These are phyloP conservation scores for Macrolepiota fuliginosa DNA, from an alignment of 768 basidiomycete species.

Conservation along the genomic window DNA sequence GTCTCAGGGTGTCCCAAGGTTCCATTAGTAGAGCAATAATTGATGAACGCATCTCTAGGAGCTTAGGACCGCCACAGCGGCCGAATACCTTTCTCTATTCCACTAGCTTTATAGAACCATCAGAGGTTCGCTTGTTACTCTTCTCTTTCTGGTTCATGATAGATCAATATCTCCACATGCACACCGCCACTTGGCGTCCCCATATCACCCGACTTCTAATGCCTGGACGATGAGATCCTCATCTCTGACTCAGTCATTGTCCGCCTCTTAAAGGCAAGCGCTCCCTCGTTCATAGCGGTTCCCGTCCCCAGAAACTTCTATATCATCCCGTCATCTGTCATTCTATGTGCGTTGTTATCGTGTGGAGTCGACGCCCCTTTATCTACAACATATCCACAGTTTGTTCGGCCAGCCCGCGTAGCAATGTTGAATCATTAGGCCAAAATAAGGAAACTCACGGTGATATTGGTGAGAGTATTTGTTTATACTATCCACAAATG, in stretches of 20 bases:
- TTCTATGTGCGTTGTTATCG: not conserved
- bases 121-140: not conserved
- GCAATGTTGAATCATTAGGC: no score
- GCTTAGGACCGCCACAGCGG: not conserved
- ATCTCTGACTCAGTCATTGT: constrained; percentile 11
- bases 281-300: not conserved
- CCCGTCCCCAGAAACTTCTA: not conserved
- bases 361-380: no score
- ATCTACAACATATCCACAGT: no score
- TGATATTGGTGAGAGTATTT: no score
- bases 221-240: not conserved
- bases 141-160: not conserved
- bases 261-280: constrained; percentile 4
- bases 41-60: not conserved
- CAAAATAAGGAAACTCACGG: no score
- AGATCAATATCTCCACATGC: not conserved
- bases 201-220: not conserved
- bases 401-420: no score
- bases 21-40: not conserved
- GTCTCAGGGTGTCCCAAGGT: not conserved
- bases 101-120: no score
- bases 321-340: not conserved
- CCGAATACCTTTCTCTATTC: not conserved
- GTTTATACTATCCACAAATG: no score
- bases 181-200: constrained; percentile 1